A percentile compares a stretch with the other conserved stretches of the same genome.
These are phyloP conservation scores for Eutrema japonicum DNA, from an alignment of 345 rosid species.

Conservation along the genomic window DNA sequence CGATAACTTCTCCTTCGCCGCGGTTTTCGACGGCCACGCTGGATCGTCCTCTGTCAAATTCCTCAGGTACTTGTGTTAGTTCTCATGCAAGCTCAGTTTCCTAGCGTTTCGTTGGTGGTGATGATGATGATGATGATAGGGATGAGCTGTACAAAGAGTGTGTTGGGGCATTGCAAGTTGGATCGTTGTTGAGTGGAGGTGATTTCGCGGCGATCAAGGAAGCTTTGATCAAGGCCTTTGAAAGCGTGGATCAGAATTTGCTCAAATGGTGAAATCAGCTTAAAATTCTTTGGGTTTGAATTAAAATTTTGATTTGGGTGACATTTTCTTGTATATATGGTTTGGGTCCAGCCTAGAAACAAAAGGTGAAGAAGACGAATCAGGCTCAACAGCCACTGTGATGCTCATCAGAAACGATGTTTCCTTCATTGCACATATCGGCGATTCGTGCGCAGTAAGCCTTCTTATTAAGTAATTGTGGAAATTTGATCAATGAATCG, in stretches of 20 bases:
- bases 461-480: not conserved
- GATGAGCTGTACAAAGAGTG: constrained; percentile 91
- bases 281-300: constrained; percentile 25
- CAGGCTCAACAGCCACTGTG: constrained; percentile 91
- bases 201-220: constrained; percentile 53
- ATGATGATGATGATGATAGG: constrained; percentile 48
- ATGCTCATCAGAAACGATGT: constrained; percentile 60
- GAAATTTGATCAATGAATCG: not conserved
- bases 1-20: constrained; percentile 85
- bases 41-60: constrained; percentile 75
- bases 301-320: not conserved
- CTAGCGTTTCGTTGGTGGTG: not conserved
- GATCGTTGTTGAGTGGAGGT: constrained; percentile 64
- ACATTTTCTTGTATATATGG: not conserved
- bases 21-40: constrained; percentile 91
- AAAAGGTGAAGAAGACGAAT: constrained; percentile 61
- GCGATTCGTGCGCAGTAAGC: constrained; percentile 82
- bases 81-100: constrained; percentile 26
- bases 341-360: constrained; percentile 62
- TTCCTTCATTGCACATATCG: constrained; percentile 77
- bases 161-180: constrained; percentile 70
- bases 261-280: constrained; percentile 55
- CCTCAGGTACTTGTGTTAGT: constrained; percentile 54
- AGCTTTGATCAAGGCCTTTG: constrained; percentile 68
- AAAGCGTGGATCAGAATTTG: constrained; percentile 67